Conservation (phyloP, 148 eudicot species). For the Vaccinium macrocarpon region DNA sequence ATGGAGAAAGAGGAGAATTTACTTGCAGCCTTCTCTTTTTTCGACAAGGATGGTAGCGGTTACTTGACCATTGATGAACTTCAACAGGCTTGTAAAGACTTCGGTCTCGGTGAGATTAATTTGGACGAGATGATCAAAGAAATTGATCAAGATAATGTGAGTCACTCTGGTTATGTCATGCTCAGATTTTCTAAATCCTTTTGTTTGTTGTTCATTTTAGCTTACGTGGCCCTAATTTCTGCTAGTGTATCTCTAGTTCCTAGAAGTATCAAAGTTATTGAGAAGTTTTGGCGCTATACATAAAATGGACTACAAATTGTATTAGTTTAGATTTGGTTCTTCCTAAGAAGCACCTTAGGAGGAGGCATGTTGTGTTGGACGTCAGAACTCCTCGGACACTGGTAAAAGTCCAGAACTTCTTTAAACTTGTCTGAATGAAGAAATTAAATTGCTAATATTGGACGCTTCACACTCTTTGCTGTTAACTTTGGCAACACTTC, state of each 20-base stretch:
- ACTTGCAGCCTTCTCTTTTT: conserved; percentile 34
- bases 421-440: background rate
- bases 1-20: conserved; percentile 40
- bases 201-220: conserved; percentile 4
- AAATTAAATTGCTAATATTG: background rate
- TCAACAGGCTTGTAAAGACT: conserved; percentile 38
- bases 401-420: background rate
- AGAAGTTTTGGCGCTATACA: background rate
- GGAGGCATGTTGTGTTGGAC: background rate
- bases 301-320: background rate
- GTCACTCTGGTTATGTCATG: conserved; percentile 13
- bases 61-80: conserved; percentile 40
- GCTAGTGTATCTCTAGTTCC: background rate
- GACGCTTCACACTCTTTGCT: background rate
- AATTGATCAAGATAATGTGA: conserved; percentile 38
- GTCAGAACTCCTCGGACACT: background rate
- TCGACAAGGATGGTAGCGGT: conserved; percentile 42
- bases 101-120: conserved; percentile 36
- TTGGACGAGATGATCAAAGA: conserved; percentile 38
- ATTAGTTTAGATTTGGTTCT: background rate
- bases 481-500: background rate
- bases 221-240: conserved; percentile 4
- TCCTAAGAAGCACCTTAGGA: background rate
- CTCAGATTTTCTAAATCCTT: background rate
- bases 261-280: background rate